phyloP scores from a whole-genome alignment of 2,329 filamentous ascomycete species.

The Fusarium sp. region DNA sequence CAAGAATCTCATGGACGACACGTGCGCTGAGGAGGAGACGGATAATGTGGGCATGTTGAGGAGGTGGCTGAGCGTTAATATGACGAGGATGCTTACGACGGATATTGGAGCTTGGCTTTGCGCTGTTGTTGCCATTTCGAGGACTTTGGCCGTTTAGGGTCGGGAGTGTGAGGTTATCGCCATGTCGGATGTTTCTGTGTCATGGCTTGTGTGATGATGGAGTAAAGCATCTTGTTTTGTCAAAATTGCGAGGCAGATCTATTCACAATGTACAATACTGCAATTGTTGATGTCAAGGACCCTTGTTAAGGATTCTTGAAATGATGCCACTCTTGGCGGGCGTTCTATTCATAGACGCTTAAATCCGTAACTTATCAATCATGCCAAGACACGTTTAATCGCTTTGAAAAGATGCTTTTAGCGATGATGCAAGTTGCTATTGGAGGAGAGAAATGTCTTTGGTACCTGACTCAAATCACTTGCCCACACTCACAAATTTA shows the following conservation, averaged over 20 bases:
- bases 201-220: neutral
- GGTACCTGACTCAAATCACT: neutral
- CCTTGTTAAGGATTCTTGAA: neutral
- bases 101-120: conserved; percentile 52
- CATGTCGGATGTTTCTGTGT: neutral
- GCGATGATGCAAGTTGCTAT: neutral
- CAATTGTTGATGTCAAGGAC: neutral
- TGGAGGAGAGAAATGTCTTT: neutral
- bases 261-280: neutral
- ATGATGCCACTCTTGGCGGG: neutral
- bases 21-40: conserved; percentile 30
- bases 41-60: conserved; percentile 47
- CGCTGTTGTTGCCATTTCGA: conserved; percentile 46
- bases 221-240: neutral
- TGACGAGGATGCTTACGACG: conserved; percentile 48
- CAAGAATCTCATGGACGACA: conserved; percentile 45
- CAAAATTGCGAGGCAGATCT: neutral
- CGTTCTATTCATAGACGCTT: conserved; percentile 7
- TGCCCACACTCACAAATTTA: neutral
- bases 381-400: neutral
- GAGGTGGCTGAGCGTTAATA: conserved; percentile 49
- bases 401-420: neutral
- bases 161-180: neutral
- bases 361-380: conserved; percentile 6
- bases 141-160: conserved; percentile 32